Conservation (phyloP, 2,329 filamentous ascomycete genomes). For the Exophiala xenobiotica region DNA sequence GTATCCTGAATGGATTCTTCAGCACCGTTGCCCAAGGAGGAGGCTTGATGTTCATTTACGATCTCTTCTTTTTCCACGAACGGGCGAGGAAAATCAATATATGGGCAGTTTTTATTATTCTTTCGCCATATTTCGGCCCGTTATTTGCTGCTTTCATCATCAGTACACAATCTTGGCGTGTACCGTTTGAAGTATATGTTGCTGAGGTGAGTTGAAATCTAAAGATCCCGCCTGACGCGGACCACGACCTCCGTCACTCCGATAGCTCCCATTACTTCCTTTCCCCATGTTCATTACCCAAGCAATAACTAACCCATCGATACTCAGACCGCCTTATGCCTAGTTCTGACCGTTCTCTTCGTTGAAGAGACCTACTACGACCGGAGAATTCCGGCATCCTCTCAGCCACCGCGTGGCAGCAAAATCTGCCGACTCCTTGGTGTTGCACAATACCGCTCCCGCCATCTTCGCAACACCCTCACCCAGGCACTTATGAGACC, state of each 20-base stretch:
- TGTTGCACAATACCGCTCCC: slow-evolving; percentile 30
- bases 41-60: slow-evolving; percentile 46
- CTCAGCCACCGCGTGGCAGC: slow-evolving; percentile 30
- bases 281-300: too few relatives aligned
- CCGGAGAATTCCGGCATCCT: slow-evolving; percentile 29
- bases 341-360: slow-evolving; percentile 36
- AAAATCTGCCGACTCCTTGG: slow-evolving; percentile 34
- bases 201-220: slow-evolving; percentile 32
- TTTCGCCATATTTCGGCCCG: slow-evolving; percentile 33
- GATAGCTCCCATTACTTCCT: too few relatives aligned
- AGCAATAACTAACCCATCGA: background rate
- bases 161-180: slow-evolving; percentile 38
- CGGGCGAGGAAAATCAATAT: slow-evolving; percentile 43
- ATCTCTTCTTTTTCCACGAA: slow-evolving; percentile 45
- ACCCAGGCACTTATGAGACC: slow-evolving; percentile 39
- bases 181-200: slow-evolving; percentile 39
- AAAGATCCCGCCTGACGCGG: too few relatives aligned
- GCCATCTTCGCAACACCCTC: slow-evolving; percentile 35
- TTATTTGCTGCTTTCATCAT: slow-evolving; percentile 39
- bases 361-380: slow-evolving; percentile 43
- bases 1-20: slow-evolving; percentile 49
- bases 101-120: slow-evolving; percentile 39
- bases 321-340: slow-evolving; percentile 32
- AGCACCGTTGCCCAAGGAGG: slow-evolving; percentile 43
- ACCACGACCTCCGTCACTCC: too few relatives aligned